These are phyloP conservation scores for Gleditsia sinensis DNA, from an alignment of 306 rosid genomes.

Conservation along the genomic window DNA sequence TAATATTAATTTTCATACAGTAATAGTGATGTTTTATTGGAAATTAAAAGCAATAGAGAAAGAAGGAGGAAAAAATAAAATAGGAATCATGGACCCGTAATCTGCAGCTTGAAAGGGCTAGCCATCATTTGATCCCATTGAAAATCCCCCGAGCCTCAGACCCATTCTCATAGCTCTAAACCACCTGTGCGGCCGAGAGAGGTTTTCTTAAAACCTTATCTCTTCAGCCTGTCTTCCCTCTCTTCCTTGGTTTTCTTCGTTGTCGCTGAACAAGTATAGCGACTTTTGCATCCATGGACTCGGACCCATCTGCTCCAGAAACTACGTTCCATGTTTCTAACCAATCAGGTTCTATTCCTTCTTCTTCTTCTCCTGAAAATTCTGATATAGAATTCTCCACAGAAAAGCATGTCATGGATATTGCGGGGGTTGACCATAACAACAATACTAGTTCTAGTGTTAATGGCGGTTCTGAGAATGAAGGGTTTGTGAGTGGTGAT, in stretches of 20 bases:
- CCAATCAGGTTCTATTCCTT: conserved; percentile 44
- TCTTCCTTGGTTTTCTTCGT: background rate
- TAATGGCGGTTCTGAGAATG: conserved; percentile 46
- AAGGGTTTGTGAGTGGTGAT: conserved; percentile 67
- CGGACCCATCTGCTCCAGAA: conserved; percentile 33
- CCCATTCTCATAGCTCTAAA: too few relatives aligned
- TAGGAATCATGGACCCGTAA: too few relatives aligned
- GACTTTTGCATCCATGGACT: conserved; percentile 53
- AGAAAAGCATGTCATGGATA: background rate
- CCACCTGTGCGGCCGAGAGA: conserved; percentile 14
- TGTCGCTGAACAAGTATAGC: too few relatives aligned
- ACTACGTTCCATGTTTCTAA: background rate
- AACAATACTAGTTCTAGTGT: conserved; percentile 3
- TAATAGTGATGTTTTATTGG: too few relatives aligned
- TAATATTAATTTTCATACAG: too few relatives aligned
- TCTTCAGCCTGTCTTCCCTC: background rate
- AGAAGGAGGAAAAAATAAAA: too few relatives aligned
- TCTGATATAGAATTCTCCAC: conserved; percentile 33
- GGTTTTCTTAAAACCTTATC: conserved; percentile 42
- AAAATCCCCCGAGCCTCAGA: too few relatives aligned
- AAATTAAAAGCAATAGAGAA: too few relatives aligned
- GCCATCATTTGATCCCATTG: too few relatives aligned
- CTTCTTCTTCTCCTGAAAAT: conserved; percentile 30
- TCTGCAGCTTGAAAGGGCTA: too few relatives aligned
- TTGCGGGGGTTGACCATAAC: background rate